These are phyloP conservation scores for Corallochytrium limacisporum DNA, from an alignment of 78 protist genomes.

Conservation along the genomic window DNA sequence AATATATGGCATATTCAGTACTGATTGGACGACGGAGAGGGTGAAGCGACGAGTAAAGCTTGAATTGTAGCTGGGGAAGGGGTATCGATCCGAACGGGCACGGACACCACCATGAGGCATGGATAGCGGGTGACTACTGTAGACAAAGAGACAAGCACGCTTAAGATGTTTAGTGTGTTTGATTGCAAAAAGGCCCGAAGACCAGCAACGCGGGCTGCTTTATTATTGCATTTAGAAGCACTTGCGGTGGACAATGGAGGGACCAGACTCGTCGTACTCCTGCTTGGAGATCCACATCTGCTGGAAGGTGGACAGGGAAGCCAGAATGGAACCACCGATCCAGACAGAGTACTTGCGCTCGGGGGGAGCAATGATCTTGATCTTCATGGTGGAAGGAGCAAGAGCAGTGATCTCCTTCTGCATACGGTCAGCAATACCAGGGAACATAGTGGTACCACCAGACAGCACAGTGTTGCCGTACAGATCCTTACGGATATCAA, in stretches of 20 bases:
- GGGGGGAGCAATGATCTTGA: constrained; percentile 78
- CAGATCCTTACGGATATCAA: constrained; percentile 80
- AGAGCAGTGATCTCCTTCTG: constrained; percentile 52
- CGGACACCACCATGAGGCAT: too few relatives aligned
- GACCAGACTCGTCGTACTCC: constrained; percentile 85
- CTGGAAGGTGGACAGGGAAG: constrained; percentile 78
- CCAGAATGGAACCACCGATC: constrained; percentile 94
- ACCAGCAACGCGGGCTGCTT: background rate
- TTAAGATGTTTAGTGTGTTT: too few relatives aligned
- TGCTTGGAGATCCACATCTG: constrained; percentile 83
- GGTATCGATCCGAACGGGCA: too few relatives aligned
- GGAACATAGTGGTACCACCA: constrained; percentile 87
- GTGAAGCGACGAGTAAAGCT: too few relatives aligned
- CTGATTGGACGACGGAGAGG: too few relatives aligned
- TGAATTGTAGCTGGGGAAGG: too few relatives aligned
- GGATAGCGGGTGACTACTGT: too few relatives aligned
- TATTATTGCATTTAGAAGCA: constrained; percentile 84
- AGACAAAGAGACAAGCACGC: too few relatives aligned
- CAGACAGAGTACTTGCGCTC: constrained; percentile 89
- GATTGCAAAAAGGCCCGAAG: background rate
- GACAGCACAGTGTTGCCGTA: constrained; percentile 79
- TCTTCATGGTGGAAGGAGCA: constrained; percentile 74
- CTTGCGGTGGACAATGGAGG: constrained; percentile 80
- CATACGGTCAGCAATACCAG: constrained; percentile 80
- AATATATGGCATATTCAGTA: too few relatives aligned